Evolutionary conservation across 139 green algal genomes (phyloP).

Genomic region (Edaphochlamys debaryana): DNA sequence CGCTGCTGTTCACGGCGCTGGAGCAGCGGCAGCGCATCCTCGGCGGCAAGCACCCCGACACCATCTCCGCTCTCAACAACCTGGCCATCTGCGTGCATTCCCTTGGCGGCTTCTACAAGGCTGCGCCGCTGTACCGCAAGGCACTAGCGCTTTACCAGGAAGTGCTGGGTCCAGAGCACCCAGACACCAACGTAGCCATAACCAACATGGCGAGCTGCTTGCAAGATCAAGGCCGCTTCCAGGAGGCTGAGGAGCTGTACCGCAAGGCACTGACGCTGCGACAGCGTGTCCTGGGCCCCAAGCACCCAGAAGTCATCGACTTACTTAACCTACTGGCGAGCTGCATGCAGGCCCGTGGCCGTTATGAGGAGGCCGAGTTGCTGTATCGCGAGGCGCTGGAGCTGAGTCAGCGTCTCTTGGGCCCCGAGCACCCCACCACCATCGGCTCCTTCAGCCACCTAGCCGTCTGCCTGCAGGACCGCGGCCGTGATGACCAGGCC

Average conservation of each 20-base stretch:
- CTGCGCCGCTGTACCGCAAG: not conserved
- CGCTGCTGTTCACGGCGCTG: not conserved
- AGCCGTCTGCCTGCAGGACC: too few relatives aligned
- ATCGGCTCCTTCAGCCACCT: too few relatives aligned
- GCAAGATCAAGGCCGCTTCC: not conserved
- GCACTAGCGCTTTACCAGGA: not conserved
- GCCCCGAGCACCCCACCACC: too few relatives aligned
- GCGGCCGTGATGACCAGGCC: too few relatives aligned
- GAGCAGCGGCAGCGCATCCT: constrained; percentile 9
- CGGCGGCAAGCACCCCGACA: constrained; percentile 12
- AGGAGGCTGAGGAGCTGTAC: constrained; percentile 4
- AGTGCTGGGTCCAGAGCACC: not conserved
- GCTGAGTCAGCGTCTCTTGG: too few relatives aligned
- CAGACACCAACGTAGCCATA: not conserved
- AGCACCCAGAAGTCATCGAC: not conserved
- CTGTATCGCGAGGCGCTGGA: too few relatives aligned
- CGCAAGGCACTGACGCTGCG: not conserved
- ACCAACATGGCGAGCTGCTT: not conserved
- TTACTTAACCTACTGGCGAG: not conserved
- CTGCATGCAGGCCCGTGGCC: not conserved
- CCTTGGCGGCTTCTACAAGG: not conserved
- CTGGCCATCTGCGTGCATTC: not conserved
- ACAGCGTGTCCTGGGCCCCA: not conserved
- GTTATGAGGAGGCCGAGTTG: too few relatives aligned
- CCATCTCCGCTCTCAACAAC: not conserved